These are phyloP conservation scores for Melampsora larici-populina DNA, from an alignment of 1,284 basidiomycete genomes.

Conservation along the genomic window DNA sequence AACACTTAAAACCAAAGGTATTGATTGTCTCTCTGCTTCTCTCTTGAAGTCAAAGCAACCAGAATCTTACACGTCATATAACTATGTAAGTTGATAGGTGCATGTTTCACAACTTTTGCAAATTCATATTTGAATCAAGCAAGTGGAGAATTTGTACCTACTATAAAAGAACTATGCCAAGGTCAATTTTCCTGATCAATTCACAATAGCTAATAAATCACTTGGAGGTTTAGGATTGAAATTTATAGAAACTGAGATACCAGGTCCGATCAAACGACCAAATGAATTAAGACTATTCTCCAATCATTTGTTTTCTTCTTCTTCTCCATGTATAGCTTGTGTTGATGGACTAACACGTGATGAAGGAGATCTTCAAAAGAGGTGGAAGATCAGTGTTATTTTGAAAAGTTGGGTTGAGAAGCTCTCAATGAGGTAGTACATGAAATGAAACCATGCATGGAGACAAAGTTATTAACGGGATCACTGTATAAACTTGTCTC, in stretches of 20 bases:
- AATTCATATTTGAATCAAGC: neutral
- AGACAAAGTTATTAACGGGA: no score
- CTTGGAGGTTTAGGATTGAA: slow-evolving; percentile 20
- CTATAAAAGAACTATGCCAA: neutral
- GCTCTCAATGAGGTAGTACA: no score
- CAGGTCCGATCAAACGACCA: slow-evolving; percentile 14
- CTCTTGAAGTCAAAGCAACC: neutral
- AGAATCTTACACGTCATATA: neutral
- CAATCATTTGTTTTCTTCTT: neutral
- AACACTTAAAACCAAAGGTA: slow-evolving; percentile 4
- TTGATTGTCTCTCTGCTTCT: neutral
- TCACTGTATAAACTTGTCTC: no score
- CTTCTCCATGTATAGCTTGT: slow-evolving; percentile 26
- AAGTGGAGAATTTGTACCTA: neutral
- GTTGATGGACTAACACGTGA: slow-evolving; percentile 23
- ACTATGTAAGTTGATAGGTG: neutral
- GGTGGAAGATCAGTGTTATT: no score
- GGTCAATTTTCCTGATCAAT: slow-evolving; percentile 7
- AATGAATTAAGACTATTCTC: neutral
- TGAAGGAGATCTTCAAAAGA: no score
- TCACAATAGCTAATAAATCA: slow-evolving; percentile 17
- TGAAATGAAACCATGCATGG: no score
- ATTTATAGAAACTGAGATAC: slow-evolving; percentile 34
- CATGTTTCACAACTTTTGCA: neutral
- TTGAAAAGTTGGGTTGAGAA: no score